phyloP scores from a whole-genome alignment of 2,329 filamentous ascomycete species.

The Cladosporium phlei region DNA sequence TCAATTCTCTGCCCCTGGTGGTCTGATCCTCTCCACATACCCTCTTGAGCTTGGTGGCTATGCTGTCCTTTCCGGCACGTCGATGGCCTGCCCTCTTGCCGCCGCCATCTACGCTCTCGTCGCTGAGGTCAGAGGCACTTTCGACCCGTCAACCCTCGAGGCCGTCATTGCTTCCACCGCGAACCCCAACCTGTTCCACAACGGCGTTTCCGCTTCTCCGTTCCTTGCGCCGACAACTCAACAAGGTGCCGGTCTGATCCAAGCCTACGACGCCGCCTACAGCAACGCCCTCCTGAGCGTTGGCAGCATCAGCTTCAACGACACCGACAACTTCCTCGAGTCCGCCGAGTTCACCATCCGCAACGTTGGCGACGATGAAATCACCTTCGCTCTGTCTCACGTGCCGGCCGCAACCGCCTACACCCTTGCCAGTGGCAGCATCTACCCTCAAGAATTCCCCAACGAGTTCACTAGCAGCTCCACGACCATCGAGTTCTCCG shows the following conservation, averaged over 20 bases:
- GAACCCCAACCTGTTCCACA: conserved; percentile 28
- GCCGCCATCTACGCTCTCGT: conserved; percentile 43
- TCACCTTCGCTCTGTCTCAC: conserved; percentile 52
- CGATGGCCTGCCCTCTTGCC: conserved; percentile 56
- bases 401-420: conserved; percentile 51
- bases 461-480: conserved; percentile 19
- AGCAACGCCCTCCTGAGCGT: conserved; percentile 50
- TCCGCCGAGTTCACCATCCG: conserved; percentile 51
- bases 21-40: conserved; percentile 56
- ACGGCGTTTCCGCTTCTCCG: conserved; percentile 22
- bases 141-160: conserved; percentile 25
- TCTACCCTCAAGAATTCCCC: conserved; percentile 19
- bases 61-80: conserved; percentile 51
- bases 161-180: conserved; percentile 23
- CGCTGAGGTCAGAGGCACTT: conserved; percentile 27
- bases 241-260: conserved; percentile 57
- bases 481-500: conserved; percentile 21
- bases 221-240: conserved; percentile 50
- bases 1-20: conserved; percentile 53
- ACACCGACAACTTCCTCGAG: conserved; percentile 53
- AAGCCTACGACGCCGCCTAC: conserved; percentile 56
- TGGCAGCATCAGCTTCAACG: conserved; percentile 60
- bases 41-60: conserved; percentile 43
- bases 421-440: conserved; percentile 35
- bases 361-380: conserved; percentile 47